These are phyloP conservation scores for Penicillium arizonense DNA, from an alignment of 495 filamentous ascomycete genomes.

Conservation along the genomic window DNA sequence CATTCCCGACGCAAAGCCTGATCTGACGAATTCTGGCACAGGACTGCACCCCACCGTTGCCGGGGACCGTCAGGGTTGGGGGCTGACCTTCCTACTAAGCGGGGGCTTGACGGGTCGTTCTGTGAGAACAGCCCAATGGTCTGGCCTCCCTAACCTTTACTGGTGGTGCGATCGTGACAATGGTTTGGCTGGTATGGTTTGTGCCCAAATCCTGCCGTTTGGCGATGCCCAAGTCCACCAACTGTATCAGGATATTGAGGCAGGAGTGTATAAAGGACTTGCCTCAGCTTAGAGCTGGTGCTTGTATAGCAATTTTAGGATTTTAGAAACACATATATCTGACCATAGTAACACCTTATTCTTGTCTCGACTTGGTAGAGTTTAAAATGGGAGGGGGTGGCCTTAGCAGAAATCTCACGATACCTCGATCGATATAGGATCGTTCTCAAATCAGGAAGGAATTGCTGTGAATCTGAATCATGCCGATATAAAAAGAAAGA, in stretches of 20 bases:
- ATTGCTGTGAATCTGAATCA: no score
- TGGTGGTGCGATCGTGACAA: slow-evolving; percentile 62
- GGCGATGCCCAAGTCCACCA: slow-evolving; percentile 12
- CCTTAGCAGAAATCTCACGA: no score
- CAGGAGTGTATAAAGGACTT: background rate
- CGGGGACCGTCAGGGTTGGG: slow-evolving; percentile 58
- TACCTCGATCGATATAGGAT: no score
- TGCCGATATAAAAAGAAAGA: no score
- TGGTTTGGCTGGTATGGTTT: slow-evolving; percentile 57
- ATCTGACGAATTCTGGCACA: slow-evolving; percentile 42
- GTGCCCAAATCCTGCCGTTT: slow-evolving; percentile 59
- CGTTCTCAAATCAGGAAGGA: no score
- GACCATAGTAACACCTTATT: no score
- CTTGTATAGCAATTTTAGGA: no score
- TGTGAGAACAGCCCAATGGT: slow-evolving; percentile 50
- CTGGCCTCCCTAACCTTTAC: slow-evolving; percentile 58
- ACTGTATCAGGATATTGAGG: slow-evolving; percentile 2
- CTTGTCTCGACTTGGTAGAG: no score
- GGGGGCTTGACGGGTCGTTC: slow-evolving; percentile 46
- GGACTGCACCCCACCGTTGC: slow-evolving; percentile 51
- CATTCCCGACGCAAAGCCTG: slow-evolving; percentile 48
- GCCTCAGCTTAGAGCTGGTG: no score
- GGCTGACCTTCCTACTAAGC: slow-evolving; percentile 55
- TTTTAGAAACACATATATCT: no score
- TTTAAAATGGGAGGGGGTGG: no score